Conservation (phyloP, 2,329 filamentous ascomycete genomes). For the Fusarium sp. region DNA sequence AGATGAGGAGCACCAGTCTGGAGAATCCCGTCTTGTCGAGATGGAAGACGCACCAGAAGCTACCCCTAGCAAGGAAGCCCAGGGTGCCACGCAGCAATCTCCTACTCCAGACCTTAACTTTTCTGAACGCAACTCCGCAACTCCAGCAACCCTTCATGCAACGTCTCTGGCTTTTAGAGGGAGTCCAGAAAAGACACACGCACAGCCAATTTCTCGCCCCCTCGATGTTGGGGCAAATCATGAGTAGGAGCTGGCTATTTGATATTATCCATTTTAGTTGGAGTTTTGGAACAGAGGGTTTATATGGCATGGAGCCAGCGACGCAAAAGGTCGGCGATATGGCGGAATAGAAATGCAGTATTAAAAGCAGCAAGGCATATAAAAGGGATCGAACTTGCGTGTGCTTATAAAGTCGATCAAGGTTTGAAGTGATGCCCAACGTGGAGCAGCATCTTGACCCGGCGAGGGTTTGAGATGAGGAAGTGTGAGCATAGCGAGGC, state of each 20-base stretch:
- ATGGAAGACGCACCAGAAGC: slow-evolving; percentile 45
- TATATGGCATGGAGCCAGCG: slow-evolving; percentile 42
- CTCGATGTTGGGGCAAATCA: slow-evolving; percentile 50
- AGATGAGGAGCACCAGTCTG: slow-evolving; percentile 19
- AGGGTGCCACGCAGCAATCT: slow-evolving; percentile 14
- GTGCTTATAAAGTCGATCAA: not conserved
- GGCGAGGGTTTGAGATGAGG: not conserved
- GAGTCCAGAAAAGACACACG: slow-evolving; percentile 69
- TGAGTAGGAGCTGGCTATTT: slow-evolving; percentile 42
- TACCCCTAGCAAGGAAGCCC: slow-evolving; percentile 8
- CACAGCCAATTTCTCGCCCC: slow-evolving; percentile 47
- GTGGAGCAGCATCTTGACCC: slow-evolving; percentile 4
- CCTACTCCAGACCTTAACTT: slow-evolving; percentile 19
- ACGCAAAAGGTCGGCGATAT: slow-evolving; percentile 31
- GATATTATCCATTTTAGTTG: slow-evolving; percentile 37
- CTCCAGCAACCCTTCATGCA: slow-evolving; percentile 52
- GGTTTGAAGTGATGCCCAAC: slow-evolving; percentile 10
- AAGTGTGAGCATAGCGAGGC: slow-evolving; percentile 10
- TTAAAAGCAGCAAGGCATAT: slow-evolving; percentile 24
- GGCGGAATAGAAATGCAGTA: slow-evolving; percentile 39
- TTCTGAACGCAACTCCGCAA: slow-evolving; percentile 42
- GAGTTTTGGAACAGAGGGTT: slow-evolving; percentile 43
- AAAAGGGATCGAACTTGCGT: not conserved
- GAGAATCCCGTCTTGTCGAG: slow-evolving; percentile 38
- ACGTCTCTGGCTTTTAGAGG: slow-evolving; percentile 70